Conservation (phyloP, 1,284 basidiomycete genomes). For the Cryptococcus sp. region DNA sequence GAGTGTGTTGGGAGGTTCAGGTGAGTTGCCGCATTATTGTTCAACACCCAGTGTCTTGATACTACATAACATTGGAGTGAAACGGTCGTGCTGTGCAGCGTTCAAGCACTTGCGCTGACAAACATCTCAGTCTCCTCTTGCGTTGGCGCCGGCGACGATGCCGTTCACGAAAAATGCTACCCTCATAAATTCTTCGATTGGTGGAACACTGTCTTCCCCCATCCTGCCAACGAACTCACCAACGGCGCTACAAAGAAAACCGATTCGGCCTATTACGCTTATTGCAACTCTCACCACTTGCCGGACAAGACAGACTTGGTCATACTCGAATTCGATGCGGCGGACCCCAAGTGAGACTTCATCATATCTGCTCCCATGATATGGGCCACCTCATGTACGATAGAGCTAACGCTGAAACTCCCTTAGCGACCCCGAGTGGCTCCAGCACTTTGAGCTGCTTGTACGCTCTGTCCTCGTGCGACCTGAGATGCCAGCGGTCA, state of each 20-base stretch:
- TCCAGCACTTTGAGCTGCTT: conserved; percentile 85
- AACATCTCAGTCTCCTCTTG: conserved; percentile 74
- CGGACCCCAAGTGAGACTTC: conserved; percentile 69
- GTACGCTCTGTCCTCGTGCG: conserved; percentile 84
- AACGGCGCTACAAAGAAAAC: conserved; percentile 89
- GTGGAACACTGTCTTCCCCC: conserved; percentile 93
- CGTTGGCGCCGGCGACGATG: conserved; percentile 90
- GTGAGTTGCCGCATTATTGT: conserved; percentile 58
- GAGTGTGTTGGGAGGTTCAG: conserved; percentile 83
- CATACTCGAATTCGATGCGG: conserved; percentile 86
- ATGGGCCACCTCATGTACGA: neutral
- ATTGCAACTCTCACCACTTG: conserved; percentile 84
- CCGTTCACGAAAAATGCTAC: conserved; percentile 80
- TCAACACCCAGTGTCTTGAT: neutral
- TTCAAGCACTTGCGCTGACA: neutral
- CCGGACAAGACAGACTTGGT: conserved; percentile 90
- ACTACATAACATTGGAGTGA: neutral
- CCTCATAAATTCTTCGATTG: conserved; percentile 88
- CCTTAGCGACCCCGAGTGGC: conserved; percentile 66
- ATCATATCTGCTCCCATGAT: neutral
- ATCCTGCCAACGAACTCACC: conserved; percentile 90
- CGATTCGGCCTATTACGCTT: conserved; percentile 88
- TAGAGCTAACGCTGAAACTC: conserved; percentile 3
- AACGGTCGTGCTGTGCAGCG: neutral
- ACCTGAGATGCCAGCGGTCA: conserved; percentile 81